phyloP scores from a whole-genome alignment of 495 filamentous ascomycete genomes.

The Cercophora sp. region DNA sequence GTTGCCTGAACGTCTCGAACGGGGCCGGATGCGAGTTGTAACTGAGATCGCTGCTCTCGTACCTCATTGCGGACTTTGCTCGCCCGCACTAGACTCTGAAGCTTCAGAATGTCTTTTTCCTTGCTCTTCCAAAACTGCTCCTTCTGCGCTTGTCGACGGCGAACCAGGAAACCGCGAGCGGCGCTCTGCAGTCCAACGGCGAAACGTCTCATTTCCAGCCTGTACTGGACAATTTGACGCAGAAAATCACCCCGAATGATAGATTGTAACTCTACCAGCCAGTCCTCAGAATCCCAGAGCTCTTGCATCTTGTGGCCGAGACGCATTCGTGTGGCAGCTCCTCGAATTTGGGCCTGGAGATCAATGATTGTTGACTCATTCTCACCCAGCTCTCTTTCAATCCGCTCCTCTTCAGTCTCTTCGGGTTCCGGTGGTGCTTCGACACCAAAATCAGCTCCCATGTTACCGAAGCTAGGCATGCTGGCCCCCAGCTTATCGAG shows the following conservation, averaged over 20 bases:
- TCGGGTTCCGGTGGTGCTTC: slow-evolving; percentile 52
- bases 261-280: slow-evolving; percentile 76
- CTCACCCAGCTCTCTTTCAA: slow-evolving; percentile 77
- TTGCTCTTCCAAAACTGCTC: slow-evolving; percentile 66
- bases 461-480: slow-evolving; percentile 96
- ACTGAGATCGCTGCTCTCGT: slow-evolving; percentile 56
- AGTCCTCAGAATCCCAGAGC: slow-evolving; percentile 84
- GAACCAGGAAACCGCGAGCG: slow-evolving; percentile 72
- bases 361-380: slow-evolving; percentile 68
- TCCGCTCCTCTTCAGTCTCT: slow-evolving; percentile 85
- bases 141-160: slow-evolving; percentile 57
- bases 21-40: slow-evolving; percentile 54
- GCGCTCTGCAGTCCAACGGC: slow-evolving; percentile 73
- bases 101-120: slow-evolving; percentile 64
- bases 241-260: slow-evolving; percentile 67
- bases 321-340: slow-evolving; percentile 69
- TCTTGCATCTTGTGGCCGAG: slow-evolving; percentile 81
- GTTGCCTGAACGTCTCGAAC: slow-evolving; percentile 68
- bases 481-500: slow-evolving; percentile 90
- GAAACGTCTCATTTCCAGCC: slow-evolving; percentile 73
- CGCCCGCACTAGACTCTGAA: slow-evolving; percentile 84
- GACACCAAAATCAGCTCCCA: slow-evolving; percentile 91
- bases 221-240: slow-evolving; percentile 72
- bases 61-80: slow-evolving; percentile 67
- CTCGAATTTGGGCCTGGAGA: slow-evolving; percentile 83